These are phyloP conservation scores for Suillus tomentosus DNA, from an alignment of 768 basidiomycete species.

Conservation along the genomic window DNA sequence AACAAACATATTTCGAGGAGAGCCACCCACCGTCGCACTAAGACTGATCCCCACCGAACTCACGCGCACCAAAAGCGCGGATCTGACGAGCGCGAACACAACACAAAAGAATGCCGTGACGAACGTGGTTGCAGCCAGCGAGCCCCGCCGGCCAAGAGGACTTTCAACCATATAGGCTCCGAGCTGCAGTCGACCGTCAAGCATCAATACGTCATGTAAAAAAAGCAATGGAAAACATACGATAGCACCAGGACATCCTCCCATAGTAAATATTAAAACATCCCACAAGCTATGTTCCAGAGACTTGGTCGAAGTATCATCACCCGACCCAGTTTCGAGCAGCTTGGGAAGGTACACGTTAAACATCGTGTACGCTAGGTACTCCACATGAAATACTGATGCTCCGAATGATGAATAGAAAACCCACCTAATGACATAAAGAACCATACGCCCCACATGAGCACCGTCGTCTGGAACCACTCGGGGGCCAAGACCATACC, in stretches of 20 bases:
- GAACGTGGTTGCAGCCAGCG: constrained; percentile 75
- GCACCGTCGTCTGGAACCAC: constrained; percentile 74
- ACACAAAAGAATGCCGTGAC: constrained; percentile 75
- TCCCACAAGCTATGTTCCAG: constrained; percentile 76
- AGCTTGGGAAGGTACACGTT: constrained; percentile 90
- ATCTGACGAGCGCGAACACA: constrained; percentile 62
- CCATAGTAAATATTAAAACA: constrained; percentile 82
- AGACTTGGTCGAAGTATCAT: constrained; percentile 39
- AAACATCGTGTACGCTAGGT: constrained; percentile 85
- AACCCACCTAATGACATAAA: constrained; percentile 72
- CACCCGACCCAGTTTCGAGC: constrained; percentile 53
- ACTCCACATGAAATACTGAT: background rate
- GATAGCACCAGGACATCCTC: constrained; percentile 82
- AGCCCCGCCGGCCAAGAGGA: constrained; percentile 67
- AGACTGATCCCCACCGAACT: constrained; percentile 79
- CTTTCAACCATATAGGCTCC: constrained; percentile 84
- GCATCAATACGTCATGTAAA: background rate
- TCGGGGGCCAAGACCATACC: constrained; percentile 71
- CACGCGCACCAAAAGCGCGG: constrained; percentile 58
- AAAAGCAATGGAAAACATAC: constrained; percentile 43
- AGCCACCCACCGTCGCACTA: constrained; percentile 53
- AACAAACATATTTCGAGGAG: background rate
- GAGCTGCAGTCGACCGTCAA: constrained; percentile 45
- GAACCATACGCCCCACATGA: constrained; percentile 82
- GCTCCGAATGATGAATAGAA: background rate